Evolutionary conservation across 2,329 filamentous ascomycete species (phyloP).

Genomic region (Cladosporium halotolerans): DNA sequence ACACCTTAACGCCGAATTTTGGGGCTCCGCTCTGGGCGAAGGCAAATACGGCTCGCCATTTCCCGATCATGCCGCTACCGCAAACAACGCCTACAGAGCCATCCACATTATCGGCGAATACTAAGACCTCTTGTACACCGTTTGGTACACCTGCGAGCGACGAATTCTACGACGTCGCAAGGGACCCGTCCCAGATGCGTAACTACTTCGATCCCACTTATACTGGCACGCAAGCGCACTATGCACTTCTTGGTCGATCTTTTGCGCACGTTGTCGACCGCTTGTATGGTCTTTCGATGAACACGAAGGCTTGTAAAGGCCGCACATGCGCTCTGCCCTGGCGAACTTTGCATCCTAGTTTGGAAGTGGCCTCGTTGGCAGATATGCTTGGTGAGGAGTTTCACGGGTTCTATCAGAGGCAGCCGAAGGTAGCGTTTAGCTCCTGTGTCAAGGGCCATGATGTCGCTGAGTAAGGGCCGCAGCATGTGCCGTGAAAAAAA

Average conservation of each 20-base stretch:
- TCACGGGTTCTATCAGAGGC: constrained; percentile 28
- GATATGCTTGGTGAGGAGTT: constrained; percentile 23
- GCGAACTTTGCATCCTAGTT: constrained; percentile 27
- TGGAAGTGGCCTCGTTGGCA: constrained; percentile 21
- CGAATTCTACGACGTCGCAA: constrained; percentile 53
- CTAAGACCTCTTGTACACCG: constrained; percentile 60
- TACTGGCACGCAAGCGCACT: constrained; percentile 10
- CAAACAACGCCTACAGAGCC: constrained; percentile 29
- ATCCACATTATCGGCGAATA: constrained; percentile 21
- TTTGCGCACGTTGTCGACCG: constrained; percentile 20
- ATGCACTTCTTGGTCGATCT: constrained; percentile 15
- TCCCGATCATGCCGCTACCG: neutral
- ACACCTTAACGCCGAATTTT: constrained; percentile 37
- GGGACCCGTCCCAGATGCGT: constrained; percentile 20
- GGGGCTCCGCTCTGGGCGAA: constrained; percentile 29
- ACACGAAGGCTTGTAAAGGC: constrained; percentile 30
- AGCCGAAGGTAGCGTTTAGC: constrained; percentile 45
- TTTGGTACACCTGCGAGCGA: constrained; percentile 63
- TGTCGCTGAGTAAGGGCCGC: constrained; percentile 49
- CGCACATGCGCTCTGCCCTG: constrained; percentile 27
- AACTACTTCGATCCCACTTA: constrained; percentile 18
- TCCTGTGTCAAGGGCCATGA: constrained; percentile 54
- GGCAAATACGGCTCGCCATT: constrained; percentile 21
- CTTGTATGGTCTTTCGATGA: constrained; percentile 29
- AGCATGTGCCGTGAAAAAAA: constrained; percentile 11